These are phyloP conservation scores for Bombardia bombarda DNA, from an alignment of 495 filamentous ascomycete genomes.

Conservation along the genomic window DNA sequence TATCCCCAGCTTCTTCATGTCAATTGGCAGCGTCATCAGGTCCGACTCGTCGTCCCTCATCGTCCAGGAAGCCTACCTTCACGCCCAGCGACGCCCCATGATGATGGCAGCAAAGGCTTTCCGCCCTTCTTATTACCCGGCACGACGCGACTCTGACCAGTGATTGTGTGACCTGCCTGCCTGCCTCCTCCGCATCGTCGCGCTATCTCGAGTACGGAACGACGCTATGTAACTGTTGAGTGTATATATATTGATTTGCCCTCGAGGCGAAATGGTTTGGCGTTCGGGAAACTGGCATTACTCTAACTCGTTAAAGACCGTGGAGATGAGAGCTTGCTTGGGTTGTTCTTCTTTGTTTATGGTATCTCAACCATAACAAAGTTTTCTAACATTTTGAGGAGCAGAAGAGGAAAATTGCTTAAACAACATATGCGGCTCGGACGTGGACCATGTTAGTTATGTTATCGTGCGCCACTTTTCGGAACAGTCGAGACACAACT, in stretches of 20 bases:
- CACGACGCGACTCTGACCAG: conserved; percentile 9
- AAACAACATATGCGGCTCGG: too few species aligned
- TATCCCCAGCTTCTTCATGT: conserved; percentile 89
- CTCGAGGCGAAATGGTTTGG: conserved; percentile 11
- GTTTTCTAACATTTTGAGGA: not conserved
- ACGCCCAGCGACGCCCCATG: conserved; percentile 51
- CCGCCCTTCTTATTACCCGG: conserved; percentile 14
- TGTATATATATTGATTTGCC: conserved; percentile 16
- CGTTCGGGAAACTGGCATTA: conserved; percentile 12
- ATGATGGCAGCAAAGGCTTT: conserved; percentile 51
- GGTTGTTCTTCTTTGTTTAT: not conserved
- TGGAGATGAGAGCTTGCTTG: not conserved
- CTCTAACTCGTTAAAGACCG: not conserved
- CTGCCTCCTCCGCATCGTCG: not conserved
- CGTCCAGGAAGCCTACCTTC: conserved; percentile 52
- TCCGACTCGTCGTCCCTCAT: conserved; percentile 65
- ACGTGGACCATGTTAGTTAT: too few species aligned
- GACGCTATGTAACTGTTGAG: conserved; percentile 13
- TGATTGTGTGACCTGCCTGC: conserved; percentile 1
- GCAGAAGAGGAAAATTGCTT: too few species aligned
- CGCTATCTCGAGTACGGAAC: conserved; percentile 1
- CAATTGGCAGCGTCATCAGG: conserved; percentile 91
- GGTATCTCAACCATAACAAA: not conserved
- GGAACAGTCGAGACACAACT: too few species aligned
- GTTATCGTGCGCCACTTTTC: too few species aligned